A percentile compares a stretch with the other conserved stretches of the same genome.
Evolutionary conservation across 2,329 filamentous ascomycete species (phyloP).

Genomic region (Lecanicillium sp.): DNA sequence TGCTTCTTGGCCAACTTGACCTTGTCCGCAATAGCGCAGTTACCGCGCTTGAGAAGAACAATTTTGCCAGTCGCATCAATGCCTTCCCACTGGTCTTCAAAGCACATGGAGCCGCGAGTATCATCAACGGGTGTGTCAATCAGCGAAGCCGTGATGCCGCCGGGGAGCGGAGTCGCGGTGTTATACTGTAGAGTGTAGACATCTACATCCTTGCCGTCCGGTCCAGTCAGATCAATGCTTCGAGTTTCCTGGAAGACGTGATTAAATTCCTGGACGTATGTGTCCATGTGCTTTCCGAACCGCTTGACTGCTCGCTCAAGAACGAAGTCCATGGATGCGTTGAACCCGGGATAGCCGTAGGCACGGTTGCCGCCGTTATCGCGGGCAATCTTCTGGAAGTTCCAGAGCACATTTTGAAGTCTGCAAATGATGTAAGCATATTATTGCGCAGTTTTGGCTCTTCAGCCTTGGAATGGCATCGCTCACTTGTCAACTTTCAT

Average conservation of each 20-base stretch:
- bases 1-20: slow-evolving; percentile 31
- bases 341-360: slow-evolving; percentile 51
- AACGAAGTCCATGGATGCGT: slow-evolving; percentile 50
- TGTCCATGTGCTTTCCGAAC: slow-evolving; percentile 34
- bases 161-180: slow-evolving; percentile 31
- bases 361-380: slow-evolving; percentile 52
- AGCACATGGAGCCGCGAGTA: slow-evolving; percentile 27
- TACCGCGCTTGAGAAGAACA: slow-evolving; percentile 35
- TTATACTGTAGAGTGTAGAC: slow-evolving; percentile 39
- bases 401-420: slow-evolving; percentile 44
- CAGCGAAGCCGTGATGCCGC: slow-evolving; percentile 24
- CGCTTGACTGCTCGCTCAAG: slow-evolving; percentile 34
- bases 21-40: slow-evolving; percentile 33
- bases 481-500: slow-evolving; percentile 25
- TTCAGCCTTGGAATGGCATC: too few relatives aligned
- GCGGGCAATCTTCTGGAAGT: slow-evolving; percentile 45
- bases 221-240: slow-evolving; percentile 34
- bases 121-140: slow-evolving; percentile 28
- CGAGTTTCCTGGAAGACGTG: slow-evolving; percentile 35
- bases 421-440: slow-evolving; percentile 21
- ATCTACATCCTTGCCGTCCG: slow-evolving; percentile 34
- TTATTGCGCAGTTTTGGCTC: too few relatives aligned
- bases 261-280: slow-evolving; percentile 37
- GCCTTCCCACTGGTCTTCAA: slow-evolving; percentile 31
- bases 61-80: slow-evolving; percentile 34